These are phyloP conservation scores for Thinopyrum elongatum DNA, from an alignment of 176 grass and related monocot genomes.

Conservation along the genomic window DNA sequence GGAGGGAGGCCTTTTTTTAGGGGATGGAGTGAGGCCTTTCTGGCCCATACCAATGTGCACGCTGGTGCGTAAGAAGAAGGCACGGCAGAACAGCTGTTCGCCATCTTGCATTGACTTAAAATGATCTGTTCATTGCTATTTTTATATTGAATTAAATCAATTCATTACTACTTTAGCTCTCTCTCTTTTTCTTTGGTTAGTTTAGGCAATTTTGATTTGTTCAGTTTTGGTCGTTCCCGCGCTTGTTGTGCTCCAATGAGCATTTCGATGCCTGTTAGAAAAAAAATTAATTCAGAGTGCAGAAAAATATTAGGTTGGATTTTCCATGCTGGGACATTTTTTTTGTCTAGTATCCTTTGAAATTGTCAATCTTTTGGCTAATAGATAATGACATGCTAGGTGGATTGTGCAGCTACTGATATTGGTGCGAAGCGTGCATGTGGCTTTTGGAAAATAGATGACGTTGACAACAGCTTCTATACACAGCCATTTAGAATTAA, in stretches of 20 bases:
- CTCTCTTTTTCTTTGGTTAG: neutral
- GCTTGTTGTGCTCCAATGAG: neutral
- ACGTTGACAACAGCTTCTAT: conserved; percentile 85
- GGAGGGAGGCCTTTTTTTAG: no score
- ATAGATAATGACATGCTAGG: conserved; percentile 84
- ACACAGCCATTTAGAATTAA: conserved; percentile 86
- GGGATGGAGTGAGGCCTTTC: no score
- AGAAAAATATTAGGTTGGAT: neutral
- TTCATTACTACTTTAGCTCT: neutral
- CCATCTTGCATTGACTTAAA: neutral
- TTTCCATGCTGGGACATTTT: conserved; percentile 12
- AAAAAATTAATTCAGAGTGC: neutral
- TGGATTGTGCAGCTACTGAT: conserved; percentile 88
- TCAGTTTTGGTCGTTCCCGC: neutral
- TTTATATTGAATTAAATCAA: neutral
- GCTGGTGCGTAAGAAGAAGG: no score
- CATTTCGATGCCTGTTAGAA: neutral
- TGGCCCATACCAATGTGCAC: no score
- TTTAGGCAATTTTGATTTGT: conserved; percentile 6
- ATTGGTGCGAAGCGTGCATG: conserved; percentile 52
- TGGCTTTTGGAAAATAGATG: conserved; percentile 82
- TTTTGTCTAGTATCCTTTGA: neutral
- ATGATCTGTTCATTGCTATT: neutral
- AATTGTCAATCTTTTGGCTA: conserved; percentile 52
- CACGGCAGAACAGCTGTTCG: neutral